Conservation (phyloP, 306 rosid species). For the Vigna nakashimae region DNA sequence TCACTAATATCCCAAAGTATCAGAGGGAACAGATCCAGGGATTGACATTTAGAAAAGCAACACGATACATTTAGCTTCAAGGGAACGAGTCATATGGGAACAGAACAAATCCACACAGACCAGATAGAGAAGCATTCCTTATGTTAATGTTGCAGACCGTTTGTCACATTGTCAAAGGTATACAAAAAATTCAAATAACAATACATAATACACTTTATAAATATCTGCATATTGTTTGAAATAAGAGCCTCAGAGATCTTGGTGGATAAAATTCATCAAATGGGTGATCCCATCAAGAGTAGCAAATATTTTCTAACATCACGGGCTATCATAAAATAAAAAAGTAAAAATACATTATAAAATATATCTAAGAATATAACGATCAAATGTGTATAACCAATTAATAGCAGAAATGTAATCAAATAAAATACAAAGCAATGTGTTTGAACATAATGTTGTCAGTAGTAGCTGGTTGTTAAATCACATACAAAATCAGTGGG, state of each 20-base stretch:
- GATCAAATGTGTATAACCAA: no score
- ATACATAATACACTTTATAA: no score
- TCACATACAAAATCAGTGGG: constrained; percentile 53
- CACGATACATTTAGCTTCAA: constrained; percentile 72
- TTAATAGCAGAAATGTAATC: no score
- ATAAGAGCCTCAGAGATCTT: constrained; percentile 58
- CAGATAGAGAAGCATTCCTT: constrained; percentile 71
- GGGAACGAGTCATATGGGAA: constrained; percentile 94
- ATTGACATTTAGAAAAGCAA: constrained; percentile 27
- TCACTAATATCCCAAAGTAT: constrained; percentile 40
- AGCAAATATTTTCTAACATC: constrained; percentile 56
- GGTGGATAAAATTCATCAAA: constrained; percentile 56
- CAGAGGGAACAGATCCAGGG: background rate
- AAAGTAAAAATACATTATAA: background rate
- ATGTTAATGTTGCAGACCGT: background rate
- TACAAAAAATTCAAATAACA: no score
- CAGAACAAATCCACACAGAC: constrained; percentile 68
- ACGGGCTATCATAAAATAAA: constrained; percentile 6
- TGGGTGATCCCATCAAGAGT: constrained; percentile 57
- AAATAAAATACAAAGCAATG: no score
- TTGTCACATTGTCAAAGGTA: background rate
- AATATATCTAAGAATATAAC: background rate
- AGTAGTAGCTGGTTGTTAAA: constrained; percentile 52
- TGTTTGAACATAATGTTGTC: constrained; percentile 42
- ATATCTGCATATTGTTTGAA: no score